These are phyloP conservation scores for Favolaschia claudopus DNA, from an alignment of 768 basidiomycete species.

Conservation along the genomic window DNA sequence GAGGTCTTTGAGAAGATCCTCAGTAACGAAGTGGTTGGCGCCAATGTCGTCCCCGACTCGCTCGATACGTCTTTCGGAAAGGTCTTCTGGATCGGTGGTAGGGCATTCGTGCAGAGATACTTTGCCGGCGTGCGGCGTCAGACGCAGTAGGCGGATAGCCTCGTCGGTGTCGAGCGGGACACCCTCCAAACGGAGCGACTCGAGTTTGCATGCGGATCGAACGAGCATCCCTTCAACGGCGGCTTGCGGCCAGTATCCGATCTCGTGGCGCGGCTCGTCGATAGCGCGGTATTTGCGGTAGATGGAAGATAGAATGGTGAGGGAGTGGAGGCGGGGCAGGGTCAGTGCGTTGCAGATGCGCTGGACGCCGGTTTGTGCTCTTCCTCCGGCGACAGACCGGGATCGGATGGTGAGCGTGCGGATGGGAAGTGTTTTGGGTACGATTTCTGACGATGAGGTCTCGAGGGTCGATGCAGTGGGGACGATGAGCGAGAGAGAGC, in stretches of 20 bases:
- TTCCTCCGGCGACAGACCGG: not conserved
- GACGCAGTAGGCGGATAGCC: not conserved
- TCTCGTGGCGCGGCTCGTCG: not conserved
- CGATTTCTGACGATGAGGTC: not conserved
- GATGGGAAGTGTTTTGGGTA: not conserved
- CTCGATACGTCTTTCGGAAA: not conserved
- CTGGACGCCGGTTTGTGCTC: not conserved
- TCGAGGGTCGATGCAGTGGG: not conserved
- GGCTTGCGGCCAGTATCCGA: not conserved
- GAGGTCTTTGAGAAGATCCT: not conserved
- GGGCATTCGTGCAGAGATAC: not conserved
- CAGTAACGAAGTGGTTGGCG: slow-evolving; percentile 2
- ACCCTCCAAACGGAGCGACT: not conserved
- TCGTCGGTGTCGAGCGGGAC: not conserved
- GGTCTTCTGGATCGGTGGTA: not conserved
- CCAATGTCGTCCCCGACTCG: not conserved
- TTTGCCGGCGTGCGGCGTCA: not conserved
- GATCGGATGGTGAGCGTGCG: not conserved
- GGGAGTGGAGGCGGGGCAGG: not conserved
- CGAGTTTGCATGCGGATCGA: not conserved
- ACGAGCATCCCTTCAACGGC: not conserved
- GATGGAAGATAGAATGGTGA: not conserved
- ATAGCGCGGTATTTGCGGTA: not conserved
- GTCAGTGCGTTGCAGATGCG: not conserved
- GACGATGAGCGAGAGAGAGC: not conserved